Evolutionary conservation across 2,329 filamentous ascomycete species (phyloP).

Genomic region (Trichoderma oligosporum): DNA sequence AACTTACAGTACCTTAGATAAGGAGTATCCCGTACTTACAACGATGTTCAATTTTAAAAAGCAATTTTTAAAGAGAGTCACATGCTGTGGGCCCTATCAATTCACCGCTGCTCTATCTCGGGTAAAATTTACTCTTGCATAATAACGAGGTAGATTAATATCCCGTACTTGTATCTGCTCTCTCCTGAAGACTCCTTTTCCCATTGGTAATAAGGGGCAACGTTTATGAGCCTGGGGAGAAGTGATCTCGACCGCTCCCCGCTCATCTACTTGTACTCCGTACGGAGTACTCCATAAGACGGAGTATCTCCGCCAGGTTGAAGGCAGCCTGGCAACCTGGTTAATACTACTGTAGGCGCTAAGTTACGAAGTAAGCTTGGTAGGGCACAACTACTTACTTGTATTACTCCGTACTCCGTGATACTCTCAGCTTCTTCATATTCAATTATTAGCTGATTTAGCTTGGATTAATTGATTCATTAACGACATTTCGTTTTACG

Average conservation of each 20-base stretch:
- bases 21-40: too few relatives aligned
- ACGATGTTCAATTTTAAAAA: background rate
- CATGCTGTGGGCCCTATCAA: background rate
- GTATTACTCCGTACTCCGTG: background rate
- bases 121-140: background rate
- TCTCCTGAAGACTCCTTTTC: constrained; percentile 15
- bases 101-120: background rate
- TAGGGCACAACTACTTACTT: too few relatives aligned
- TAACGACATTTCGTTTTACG: background rate
- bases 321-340: constrained; percentile 2
- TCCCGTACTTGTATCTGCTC: background rate
- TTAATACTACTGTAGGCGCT: background rate
- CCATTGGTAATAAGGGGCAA: background rate
- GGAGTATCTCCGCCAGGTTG: constrained; percentile 8
- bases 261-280: too few relatives aligned
- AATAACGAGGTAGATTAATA: background rate
- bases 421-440: background rate
- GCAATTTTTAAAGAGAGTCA: background rate
- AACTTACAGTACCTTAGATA: too few relatives aligned
- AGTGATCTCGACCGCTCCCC: constrained; percentile 1
- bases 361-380: too few relatives aligned
- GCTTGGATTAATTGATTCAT: background rate
- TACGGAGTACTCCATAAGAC: constrained; percentile 1
- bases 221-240: background rate
- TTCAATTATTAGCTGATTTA: background rate